Base-by-base conservation (phyloP, 2,329 filamentous ascomycete species). In the Botrytis tulipae region DNA sequence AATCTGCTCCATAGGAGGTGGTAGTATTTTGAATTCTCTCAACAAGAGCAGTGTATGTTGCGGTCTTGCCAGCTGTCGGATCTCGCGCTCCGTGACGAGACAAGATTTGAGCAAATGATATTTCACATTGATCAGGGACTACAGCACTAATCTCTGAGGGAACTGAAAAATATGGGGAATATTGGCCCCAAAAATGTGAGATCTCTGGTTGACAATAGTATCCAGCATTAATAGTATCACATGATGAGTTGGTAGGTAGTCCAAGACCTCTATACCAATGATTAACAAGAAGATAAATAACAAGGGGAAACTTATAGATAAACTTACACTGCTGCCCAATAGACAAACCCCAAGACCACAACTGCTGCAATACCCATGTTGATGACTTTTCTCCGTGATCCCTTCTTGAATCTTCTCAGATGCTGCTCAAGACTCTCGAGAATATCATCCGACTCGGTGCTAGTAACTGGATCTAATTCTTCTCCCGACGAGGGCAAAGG, bases 41-140 rank as follows among this genome's bases (percentile, higher is more conserved):
- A 71, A 97, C 85, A 14, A 93, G 86, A 8, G 84, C 82, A 57
- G 85, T 86, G 83, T 97, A 97, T 10, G 82, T 80, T 18, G 81
- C 80, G 0, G 90, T 88, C 84, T 95, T 97, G 76, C 84, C 84
- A 18, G 83, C 79, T 0, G 94, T 97, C 1, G 95, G 95, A 80
- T 93, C 92, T 70, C 95, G 89, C 54, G 93, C 93, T 66, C 94
- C 95, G 81, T 98, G 95, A 3, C 95, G 90, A 35, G 93, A 94
- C 66, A 98, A 87, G 37, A 95, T 85, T 79, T 95, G 92, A 1
- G 88, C 95, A 82, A 97, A 95, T 4, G 91, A 95, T 77, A 95
- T 84, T 20, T 87, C 84, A 83, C 95, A 98, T n/a, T 85, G 85
- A 0, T 84, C 77, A 0, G 94, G 94, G 0, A 92, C 62, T 14